A percentile compares a stretch with the other conserved stretches of the same genome.
phyloP scores from a whole-genome alignment of 768 basidiomycete species.

The Plicaturopsis crispa region DNA sequence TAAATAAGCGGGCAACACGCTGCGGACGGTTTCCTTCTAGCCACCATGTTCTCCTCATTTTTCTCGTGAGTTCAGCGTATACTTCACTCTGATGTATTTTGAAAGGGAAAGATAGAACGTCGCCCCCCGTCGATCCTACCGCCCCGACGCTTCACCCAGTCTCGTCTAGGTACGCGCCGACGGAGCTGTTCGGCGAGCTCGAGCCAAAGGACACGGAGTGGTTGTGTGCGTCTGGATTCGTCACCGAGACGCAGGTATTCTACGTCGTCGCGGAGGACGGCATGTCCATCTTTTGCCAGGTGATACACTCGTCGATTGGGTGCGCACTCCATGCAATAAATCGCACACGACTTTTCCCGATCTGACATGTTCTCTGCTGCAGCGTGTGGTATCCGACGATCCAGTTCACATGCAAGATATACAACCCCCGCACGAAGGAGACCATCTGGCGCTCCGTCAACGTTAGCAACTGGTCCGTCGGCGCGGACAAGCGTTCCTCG shows the following conservation, averaged over 20 bases:
- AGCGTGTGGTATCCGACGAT: slow-evolving; percentile 93
- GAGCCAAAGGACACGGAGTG: slow-evolving; percentile 73
- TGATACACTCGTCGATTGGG: slow-evolving; percentile 89
- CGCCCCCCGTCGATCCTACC: slow-evolving; percentile 49
- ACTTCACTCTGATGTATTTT: slow-evolving; percentile 1
- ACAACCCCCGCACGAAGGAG: slow-evolving; percentile 69
- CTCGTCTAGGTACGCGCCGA: slow-evolving; percentile 44
- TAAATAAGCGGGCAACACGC: neutral
- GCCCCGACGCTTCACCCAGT: slow-evolving; percentile 84
- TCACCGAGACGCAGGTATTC: slow-evolving; percentile 85
- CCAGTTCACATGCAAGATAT: slow-evolving; percentile 89
- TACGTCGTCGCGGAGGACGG: slow-evolving; percentile 83
- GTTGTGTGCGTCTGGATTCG: slow-evolving; percentile 67
- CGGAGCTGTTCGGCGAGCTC: slow-evolving; percentile 70
- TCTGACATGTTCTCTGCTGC: slow-evolving; percentile 10
- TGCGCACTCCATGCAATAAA: slow-evolving; percentile 45
- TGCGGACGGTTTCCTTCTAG: slow-evolving; percentile 5
- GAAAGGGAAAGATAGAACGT: slow-evolving; percentile 31
- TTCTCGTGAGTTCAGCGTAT: slow-evolving; percentile 56
- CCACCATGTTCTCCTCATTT: slow-evolving; percentile 68
- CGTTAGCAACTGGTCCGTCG: slow-evolving; percentile 68
- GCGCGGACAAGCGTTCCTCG: slow-evolving; percentile 79
- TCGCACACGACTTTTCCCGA: slow-evolving; percentile 1
- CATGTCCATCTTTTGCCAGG: slow-evolving; percentile 67
- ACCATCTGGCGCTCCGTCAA: slow-evolving; percentile 83